Conservation (phyloP, 2,329 filamentous ascomycete species). For the Colletotrichum sp. region DNA sequence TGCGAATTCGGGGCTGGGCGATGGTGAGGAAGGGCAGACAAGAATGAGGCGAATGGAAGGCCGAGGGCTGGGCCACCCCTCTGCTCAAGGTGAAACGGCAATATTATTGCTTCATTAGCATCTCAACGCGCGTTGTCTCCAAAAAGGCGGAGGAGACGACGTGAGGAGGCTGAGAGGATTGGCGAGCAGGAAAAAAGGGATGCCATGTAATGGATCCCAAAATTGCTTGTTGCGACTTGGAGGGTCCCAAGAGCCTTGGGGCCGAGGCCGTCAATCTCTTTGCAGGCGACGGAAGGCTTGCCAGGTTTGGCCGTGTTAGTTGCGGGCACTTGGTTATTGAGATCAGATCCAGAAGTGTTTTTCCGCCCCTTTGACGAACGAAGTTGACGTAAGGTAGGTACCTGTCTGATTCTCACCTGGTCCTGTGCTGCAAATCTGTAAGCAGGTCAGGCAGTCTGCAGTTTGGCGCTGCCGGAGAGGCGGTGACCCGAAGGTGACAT, state of each 20-base stretch:
- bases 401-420: not conserved
- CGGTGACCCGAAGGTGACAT: constrained; percentile 11
- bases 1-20: not conserved
- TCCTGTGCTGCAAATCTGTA: not conserved
- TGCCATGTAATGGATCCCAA: not conserved
- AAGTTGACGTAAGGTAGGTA: not conserved
- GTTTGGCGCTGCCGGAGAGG: not conserved
- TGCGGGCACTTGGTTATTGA: not conserved
- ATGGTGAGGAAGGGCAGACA: not conserved
- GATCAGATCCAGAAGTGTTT: not conserved
- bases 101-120: constrained; percentile 15
- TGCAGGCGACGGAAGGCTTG: not conserved
- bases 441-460: not conserved
- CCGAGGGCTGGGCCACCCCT: constrained; percentile 1
- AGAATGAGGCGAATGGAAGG: constrained; percentile 3
- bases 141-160: not conserved
- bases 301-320: not conserved
- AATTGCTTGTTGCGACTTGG: not conserved
- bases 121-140: not conserved
- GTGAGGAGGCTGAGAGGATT: not conserved
- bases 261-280: not conserved
- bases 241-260: not conserved
- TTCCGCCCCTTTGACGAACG: not conserved
- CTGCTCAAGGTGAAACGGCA: constrained; percentile 11
- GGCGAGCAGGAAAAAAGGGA: not conserved